These are phyloP conservation scores for Clathrospora elynae DNA, from an alignment of 2,329 filamentous ascomycete species.

Conservation along the genomic window DNA sequence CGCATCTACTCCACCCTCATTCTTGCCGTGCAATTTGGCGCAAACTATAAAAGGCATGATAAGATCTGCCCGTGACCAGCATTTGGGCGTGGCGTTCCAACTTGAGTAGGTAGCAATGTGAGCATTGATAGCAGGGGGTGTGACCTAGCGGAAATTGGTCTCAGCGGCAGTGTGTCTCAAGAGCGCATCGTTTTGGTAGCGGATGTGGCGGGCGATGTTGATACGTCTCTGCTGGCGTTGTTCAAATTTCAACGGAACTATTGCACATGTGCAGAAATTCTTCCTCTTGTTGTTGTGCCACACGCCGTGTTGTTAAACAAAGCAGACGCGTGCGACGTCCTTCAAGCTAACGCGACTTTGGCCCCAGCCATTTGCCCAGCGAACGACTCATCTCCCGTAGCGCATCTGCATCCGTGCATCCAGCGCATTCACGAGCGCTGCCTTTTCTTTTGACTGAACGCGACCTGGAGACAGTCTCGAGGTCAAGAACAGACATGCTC, in stretches of 20 bases:
- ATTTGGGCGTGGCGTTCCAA: slow-evolving; percentile 4
- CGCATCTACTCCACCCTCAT: too few species aligned
- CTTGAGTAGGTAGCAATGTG: slow-evolving; percentile 6
- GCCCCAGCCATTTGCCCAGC: slow-evolving; percentile 5
- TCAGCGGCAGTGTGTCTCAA: slow-evolving; percentile 15
- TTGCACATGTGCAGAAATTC: slow-evolving; percentile 1
- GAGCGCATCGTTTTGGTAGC: slow-evolving; percentile 14
- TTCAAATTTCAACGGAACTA: slow-evolving; percentile 1
- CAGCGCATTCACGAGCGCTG: slow-evolving; percentile 22
- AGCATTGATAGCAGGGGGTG: slow-evolving; percentile 15
- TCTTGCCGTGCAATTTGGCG: too few species aligned
- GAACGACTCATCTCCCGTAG: slow-evolving; percentile 19
- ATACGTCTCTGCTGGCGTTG: slow-evolving; percentile 5
- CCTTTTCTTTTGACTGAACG: slow-evolving; percentile 16
- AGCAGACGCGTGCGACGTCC: slow-evolving; percentile 7
- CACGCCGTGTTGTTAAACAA: slow-evolving; percentile 10
- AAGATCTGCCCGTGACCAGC: too few species aligned
- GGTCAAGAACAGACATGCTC: slow-evolving; percentile 29
- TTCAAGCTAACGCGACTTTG: slow-evolving; percentile 10
- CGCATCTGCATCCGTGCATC: slow-evolving; percentile 19
- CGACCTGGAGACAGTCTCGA: slow-evolving; percentile 26
- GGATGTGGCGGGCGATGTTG: slow-evolving; percentile 4
- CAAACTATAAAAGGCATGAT: too few species aligned
- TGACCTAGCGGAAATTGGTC: slow-evolving; percentile 16
- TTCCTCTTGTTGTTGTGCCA: slow-evolving; percentile 4